These are phyloP conservation scores for Ophiostoma tasmaniense DNA, from an alignment of 2,329 filamentous ascomycete genomes.

Conservation along the genomic window DNA sequence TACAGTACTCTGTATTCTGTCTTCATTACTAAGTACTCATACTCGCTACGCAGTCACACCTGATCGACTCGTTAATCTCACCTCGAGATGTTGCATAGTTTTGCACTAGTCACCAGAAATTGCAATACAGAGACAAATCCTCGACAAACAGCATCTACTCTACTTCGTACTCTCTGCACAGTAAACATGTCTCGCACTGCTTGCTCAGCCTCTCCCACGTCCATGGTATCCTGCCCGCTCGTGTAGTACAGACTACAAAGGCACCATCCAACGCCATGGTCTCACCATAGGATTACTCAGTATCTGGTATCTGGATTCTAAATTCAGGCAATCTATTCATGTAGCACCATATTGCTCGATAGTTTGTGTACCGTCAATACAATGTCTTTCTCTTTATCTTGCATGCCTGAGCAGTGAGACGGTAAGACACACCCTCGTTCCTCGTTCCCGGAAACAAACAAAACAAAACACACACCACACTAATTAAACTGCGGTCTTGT, in stretches of 20 bases:
- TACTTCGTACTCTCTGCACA: too few relatives aligned
- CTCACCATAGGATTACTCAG: background rate
- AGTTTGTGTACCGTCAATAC: background rate
- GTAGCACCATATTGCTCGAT: background rate
- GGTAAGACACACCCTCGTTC: too few relatives aligned
- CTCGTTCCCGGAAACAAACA: too few relatives aligned
- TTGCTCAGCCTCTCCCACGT: background rate
- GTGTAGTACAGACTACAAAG: background rate
- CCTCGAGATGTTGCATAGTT: background rate
- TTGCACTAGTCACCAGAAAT: too few relatives aligned
- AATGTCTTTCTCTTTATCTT: background rate
- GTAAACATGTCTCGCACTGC: background rate
- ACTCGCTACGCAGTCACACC: background rate
- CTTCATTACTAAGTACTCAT: too few relatives aligned
- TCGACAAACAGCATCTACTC: too few relatives aligned
- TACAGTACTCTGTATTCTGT: too few relatives aligned
- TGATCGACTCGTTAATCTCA: slow-evolving; percentile 7
- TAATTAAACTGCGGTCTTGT: too few relatives aligned
- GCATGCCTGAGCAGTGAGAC: background rate
- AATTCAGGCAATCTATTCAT: background rate
- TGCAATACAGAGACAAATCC: too few relatives aligned
- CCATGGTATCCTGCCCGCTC: slow-evolving; percentile 4
- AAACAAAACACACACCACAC: background rate
- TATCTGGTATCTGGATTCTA: too few relatives aligned
- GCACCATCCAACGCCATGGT: background rate